Conservation (phyloP, 768 basidiomycete species). For the Xanthoconium purpureum region DNA sequence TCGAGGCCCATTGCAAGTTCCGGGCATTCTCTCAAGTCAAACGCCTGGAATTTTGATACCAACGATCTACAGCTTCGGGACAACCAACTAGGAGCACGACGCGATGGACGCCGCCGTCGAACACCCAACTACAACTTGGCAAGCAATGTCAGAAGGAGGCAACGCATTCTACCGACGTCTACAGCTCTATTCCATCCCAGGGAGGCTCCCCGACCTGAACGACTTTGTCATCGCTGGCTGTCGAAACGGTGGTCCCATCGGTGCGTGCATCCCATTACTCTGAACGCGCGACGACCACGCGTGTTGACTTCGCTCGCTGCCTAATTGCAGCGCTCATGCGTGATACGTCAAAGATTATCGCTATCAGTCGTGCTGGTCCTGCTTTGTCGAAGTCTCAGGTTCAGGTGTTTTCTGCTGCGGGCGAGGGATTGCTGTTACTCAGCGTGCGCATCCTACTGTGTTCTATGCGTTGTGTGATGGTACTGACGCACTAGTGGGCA, state of each 20-base stretch:
- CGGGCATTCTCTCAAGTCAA: background rate
- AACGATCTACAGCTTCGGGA: background rate
- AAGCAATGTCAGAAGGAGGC: conserved; percentile 85
- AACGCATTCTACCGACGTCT: conserved; percentile 85
- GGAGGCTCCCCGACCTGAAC: conserved; percentile 70
- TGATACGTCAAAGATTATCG: conserved; percentile 75
- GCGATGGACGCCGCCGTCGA: conserved; percentile 44
- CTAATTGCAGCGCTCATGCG: conserved; percentile 72
- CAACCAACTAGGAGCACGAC: background rate
- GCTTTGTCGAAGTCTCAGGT: conserved; percentile 76
- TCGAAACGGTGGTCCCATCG: conserved; percentile 85
- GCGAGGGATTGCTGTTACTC: conserved; percentile 63
- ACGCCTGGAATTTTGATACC: too few species aligned
- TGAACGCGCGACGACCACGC: background rate
- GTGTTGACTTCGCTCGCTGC: background rate
- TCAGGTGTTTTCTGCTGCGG: conserved; percentile 83
- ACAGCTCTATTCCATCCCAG: conserved; percentile 78
- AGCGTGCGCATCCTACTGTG: conserved; percentile 56
- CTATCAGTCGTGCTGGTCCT: conserved; percentile 57
- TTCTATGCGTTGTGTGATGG: background rate
- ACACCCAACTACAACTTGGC: conserved; percentile 83
- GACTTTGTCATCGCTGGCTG: conserved; percentile 83
- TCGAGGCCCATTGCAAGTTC: background rate
- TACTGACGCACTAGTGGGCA: conserved; percentile 33
- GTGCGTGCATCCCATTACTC: conserved; percentile 38